Conservation (phyloP, 352 stramenopile genomes). For the Phytophthora litchii region DNA sequence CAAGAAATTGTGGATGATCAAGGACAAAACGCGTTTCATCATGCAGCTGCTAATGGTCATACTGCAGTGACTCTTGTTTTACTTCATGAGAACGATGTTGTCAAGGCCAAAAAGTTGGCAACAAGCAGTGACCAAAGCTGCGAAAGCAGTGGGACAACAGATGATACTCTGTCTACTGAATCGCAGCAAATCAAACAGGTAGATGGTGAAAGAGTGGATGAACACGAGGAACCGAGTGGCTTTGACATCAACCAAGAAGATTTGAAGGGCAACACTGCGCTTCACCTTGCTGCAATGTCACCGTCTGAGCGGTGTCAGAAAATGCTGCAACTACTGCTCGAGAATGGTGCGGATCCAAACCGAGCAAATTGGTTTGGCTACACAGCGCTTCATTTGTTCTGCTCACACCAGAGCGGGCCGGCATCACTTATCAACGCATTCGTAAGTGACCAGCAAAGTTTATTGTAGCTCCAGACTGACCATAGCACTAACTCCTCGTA, state of each 20-base stretch:
- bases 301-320: conserved; percentile 81
- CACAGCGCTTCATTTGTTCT: conserved; percentile 86
- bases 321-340: conserved; percentile 80
- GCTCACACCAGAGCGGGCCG: conserved; percentile 76
- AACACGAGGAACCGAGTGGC: conserved; percentile 25
- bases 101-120: conserved; percentile 18
- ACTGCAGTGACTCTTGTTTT: conserved; percentile 75
- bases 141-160: conserved; percentile 13
- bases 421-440: conserved; percentile 78
- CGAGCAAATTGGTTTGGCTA: conserved; percentile 87
- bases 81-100: conserved; percentile 66
- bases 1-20: conserved; percentile 83
- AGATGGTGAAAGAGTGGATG: not conserved
- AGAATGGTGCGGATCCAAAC: conserved; percentile 83
- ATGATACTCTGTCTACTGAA: conserved; percentile 6
- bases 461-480: not conserved
- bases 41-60: conserved; percentile 80
- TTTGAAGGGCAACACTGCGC: conserved; percentile 82
- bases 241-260: conserved; percentile 87
- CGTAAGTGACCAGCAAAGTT: conserved; percentile 51
- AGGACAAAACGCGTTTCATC: conserved; percentile 83
- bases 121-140: conserved; percentile 9
- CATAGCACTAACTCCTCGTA: conserved; percentile 2
- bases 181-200: conserved; percentile 17
- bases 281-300: conserved; percentile 87